Conservation (phyloP, 306 rosid species). For the Lagenaria siceraria region DNA sequence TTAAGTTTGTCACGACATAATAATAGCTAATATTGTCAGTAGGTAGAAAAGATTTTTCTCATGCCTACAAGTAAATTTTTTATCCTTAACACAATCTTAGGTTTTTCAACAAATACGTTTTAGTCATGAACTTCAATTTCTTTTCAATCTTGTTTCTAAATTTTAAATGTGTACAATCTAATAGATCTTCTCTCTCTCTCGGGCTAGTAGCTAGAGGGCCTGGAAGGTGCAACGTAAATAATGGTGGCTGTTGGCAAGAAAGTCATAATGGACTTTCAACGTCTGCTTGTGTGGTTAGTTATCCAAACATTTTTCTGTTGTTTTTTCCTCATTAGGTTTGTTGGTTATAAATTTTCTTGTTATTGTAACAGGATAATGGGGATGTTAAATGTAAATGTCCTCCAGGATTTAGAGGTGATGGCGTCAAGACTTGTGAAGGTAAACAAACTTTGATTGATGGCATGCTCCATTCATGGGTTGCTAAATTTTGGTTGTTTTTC, state of each 20-base stretch:
- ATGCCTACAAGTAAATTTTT: background rate
- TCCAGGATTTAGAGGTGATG: conserved; percentile 81
- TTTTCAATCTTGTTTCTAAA: background rate
- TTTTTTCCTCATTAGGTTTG: background rate
- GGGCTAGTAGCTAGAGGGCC: conserved; percentile 77
- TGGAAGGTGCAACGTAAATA: conserved; percentile 87
- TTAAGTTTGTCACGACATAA: background rate
- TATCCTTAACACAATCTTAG: background rate
- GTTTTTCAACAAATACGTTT: background rate
- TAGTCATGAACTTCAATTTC: background rate
- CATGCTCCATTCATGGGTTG: background rate
- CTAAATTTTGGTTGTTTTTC: background rate
- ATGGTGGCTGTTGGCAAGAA: conserved; percentile 98
- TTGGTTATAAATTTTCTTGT: conserved; percentile 7
- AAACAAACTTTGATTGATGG: conserved; percentile 11
- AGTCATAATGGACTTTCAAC: conserved; percentile 63
- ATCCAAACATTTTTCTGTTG: background rate
- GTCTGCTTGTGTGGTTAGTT: conserved; percentile 77
- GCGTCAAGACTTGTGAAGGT: conserved; percentile 81
- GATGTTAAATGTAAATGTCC: conserved; percentile 73
- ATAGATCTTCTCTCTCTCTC: conserved; percentile 5
- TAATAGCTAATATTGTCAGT: background rate
- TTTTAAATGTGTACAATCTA: background rate
- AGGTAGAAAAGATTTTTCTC: background rate
- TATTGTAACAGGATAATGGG: conserved; percentile 60